These are phyloP conservation scores for Phoma sp. DNA, from an alignment of 2,329 filamentous ascomycete genomes.

Conservation along the genomic window DNA sequence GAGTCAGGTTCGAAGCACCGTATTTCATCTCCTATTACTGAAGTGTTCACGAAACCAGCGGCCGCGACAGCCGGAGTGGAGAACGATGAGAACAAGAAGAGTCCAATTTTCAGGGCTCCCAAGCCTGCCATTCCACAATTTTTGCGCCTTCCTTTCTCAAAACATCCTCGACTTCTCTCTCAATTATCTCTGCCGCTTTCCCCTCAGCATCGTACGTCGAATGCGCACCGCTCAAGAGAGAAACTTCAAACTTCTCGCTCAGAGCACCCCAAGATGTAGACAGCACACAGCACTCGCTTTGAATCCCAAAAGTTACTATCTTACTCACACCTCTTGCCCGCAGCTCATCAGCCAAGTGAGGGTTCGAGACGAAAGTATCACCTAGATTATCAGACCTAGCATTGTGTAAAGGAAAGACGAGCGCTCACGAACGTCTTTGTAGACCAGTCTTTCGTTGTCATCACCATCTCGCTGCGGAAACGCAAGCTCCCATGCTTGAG, in stretches of 20 bases:
- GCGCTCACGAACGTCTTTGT: constrained; percentile 14
- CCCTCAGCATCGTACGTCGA: constrained; percentile 11
- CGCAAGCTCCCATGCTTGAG: constrained; percentile 10
- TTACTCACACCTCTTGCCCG: background rate
- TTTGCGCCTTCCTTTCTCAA: background rate
- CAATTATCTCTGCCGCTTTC: constrained; percentile 8
- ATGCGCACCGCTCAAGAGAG: constrained; percentile 13
- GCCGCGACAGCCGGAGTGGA: too few species aligned
- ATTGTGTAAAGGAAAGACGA: background rate
- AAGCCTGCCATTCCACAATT: constrained; percentile 1
- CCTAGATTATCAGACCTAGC: background rate
- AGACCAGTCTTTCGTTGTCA: constrained; percentile 2
- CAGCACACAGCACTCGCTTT: constrained; percentile 23
- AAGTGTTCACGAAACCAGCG: too few species aligned
- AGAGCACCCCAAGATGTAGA: constrained; percentile 17
- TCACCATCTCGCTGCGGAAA: constrained; percentile 12
- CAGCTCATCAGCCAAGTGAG: constrained; percentile 5
- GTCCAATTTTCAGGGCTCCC: background rate
- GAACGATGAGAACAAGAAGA: too few species aligned
- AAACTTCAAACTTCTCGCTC: constrained; percentile 9
- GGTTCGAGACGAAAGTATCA: constrained; percentile 15
- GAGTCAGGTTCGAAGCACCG: too few species aligned
- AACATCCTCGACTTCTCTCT: constrained; percentile 7
- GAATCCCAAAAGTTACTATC: constrained; percentile 18
- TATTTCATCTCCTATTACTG: too few species aligned